Evolutionary conservation across 768 basidiomycete species (phyloP), one percentile per base, ranked within the genome.

Genomic region (Mycena capillaripes): DNA sequence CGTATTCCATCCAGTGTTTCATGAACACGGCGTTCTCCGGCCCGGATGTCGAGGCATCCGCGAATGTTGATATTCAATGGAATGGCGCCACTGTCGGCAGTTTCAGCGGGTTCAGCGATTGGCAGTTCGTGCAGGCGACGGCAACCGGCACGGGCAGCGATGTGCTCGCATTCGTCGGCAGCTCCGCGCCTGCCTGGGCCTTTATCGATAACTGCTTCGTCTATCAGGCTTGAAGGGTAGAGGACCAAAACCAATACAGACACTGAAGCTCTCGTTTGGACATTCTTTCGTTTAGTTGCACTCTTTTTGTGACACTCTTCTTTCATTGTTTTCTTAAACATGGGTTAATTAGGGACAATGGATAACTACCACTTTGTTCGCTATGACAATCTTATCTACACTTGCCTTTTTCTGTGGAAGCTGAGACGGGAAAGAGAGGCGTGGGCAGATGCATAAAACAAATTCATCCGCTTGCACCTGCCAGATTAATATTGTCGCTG

Each of bases 151-250:
- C 66, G 27, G 85, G 86, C 19, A 80, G 76, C 29, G 86, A 86
- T 70, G 73, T 78, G 19, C 77, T 86, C 44, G 78, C 82, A 0
- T 84, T 86, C 79, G 79, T 78, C 48, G 87, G 87, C 27, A 86
- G 86, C 0, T 77, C 75, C 19, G 86, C 86, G 14, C 87, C 87
- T 10, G 84, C 86, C 10, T 88, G 85, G 85, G 82, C 83, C 17
- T 88, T 87, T 79, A 79, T 88, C 61, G 87, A 88, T 76, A 86
- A 88, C 73, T 73, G 86, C 42, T 48, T 59, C 48, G 76, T 83
- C 19, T 81, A 70, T 66, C 58, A 60, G 52, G 55, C 74, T 10
- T 77, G 40, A 70, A n/a, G n/a, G 50, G 50, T 55, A 29, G 53
- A 55, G 29, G 53, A 55, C 53, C 16, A 55, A 32, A 32, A 55